A percentile compares a stretch with the other conserved stretches of the same genome.
These are phyloP conservation scores for Rachicladosporium sp. DNA, from an alignment of 2,329 filamentous ascomycete species.

Conservation along the genomic window DNA sequence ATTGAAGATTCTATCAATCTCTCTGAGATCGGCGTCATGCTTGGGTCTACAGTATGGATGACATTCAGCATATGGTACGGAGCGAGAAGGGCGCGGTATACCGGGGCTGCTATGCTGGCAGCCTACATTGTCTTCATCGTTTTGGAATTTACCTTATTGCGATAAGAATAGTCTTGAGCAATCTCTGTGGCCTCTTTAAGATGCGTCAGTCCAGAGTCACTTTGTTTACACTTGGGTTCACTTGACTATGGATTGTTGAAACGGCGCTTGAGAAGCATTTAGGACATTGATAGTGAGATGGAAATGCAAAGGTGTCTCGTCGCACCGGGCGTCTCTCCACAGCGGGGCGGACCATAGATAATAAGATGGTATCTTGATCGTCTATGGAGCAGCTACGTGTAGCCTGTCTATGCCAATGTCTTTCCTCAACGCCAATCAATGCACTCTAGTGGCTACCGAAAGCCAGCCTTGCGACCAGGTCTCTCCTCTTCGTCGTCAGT, in stretches of 20 bases:
- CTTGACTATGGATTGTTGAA: too few species aligned
- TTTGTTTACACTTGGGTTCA: too few species aligned
- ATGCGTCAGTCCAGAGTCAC: too few species aligned
- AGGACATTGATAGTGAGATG: too few species aligned
- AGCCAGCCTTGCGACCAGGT: conserved; percentile 10
- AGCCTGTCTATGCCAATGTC: too few species aligned
- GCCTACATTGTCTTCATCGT: conserved; percentile 25
- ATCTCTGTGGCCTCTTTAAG: too few species aligned
- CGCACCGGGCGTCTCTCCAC: too few species aligned
- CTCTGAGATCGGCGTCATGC: conserved; percentile 11
- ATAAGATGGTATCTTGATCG: too few species aligned
- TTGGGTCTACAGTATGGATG: conserved; percentile 11
- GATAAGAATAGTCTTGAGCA: background rate
- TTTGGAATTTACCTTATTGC: conserved; percentile 22
- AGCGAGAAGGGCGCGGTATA: conserved; percentile 6
- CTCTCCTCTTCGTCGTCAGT: conserved; percentile 19
- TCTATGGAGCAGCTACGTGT: too few species aligned
- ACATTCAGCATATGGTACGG: conserved; percentile 12
- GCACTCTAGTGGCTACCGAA: conserved; percentile 2
- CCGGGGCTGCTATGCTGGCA: conserved; percentile 19
- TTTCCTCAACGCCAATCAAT: conserved; percentile 1
- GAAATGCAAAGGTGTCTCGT: too few species aligned
- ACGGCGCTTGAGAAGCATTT: too few species aligned
- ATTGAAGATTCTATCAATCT: conserved; percentile 7
- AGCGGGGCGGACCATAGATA: too few species aligned